Conservation (phyloP, 768 basidiomycete genomes). For the Saitozyma sp. region DNA sequence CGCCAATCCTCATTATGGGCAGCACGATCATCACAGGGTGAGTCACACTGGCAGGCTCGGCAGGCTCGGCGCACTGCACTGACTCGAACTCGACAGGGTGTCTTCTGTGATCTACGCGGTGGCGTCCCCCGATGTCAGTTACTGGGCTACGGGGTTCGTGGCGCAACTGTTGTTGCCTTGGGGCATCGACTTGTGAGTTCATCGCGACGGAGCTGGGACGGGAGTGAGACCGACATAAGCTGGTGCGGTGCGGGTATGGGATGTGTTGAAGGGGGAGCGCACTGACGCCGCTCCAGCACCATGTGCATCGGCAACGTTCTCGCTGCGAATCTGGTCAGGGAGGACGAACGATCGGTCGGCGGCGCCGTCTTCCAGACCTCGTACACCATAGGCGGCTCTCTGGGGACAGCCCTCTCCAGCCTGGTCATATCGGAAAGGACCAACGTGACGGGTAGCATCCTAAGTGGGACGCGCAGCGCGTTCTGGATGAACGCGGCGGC, state of each 20-base stretch:
- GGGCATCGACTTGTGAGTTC: constrained; percentile 30
- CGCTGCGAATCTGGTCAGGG: not conserved
- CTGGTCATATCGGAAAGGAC: constrained; percentile 17
- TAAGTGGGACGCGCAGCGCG: constrained; percentile 16
- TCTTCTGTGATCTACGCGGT: constrained; percentile 32
- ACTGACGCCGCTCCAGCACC: not conserved
- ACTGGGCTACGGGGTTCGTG: constrained; percentile 37
- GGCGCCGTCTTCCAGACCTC: constrained; percentile 32
- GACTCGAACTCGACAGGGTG: not conserved
- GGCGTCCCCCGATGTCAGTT: constrained; percentile 24
- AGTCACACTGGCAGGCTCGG: not conserved
- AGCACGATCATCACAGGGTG: not conserved
- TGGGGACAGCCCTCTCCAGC: constrained; percentile 20
- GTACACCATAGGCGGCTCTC: constrained; percentile 11
- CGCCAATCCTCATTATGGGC: not conserved
- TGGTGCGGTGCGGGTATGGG: too few relatives aligned
- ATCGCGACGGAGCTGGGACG: not conserved
- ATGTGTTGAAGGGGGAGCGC: not conserved
- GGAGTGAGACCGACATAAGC: not conserved
- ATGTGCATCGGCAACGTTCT: not conserved
- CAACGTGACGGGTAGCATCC: constrained; percentile 12
- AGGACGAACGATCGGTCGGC: constrained; percentile 28
- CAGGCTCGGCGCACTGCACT: not conserved
- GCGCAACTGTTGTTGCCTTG: constrained; percentile 25
- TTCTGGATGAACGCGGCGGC: constrained; percentile 20